A percentile compares a stretch with the other conserved stretches of the same genome.
phyloP scores from a whole-genome alignment of 2,329 filamentous ascomycete species.

The Leptographium procerum region DNA sequence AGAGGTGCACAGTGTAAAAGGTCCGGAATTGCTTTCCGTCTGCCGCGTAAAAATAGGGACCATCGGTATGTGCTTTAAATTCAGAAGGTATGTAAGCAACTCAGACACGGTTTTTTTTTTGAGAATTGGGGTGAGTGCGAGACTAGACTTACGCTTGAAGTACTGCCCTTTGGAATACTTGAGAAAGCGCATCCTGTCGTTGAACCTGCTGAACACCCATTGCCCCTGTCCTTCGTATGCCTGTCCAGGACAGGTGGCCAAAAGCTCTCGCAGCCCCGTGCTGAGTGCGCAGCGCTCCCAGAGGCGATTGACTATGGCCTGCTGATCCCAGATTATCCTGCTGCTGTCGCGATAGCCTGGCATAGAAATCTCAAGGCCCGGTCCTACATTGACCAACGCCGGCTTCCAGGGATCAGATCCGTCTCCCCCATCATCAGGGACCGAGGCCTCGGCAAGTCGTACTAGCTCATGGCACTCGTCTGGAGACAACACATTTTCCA shows the following conservation, averaged over 20 bases:
- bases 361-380: conserved; percentile 45
- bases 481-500: conserved; percentile 52
- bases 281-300: conserved; percentile 44
- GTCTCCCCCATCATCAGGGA: conserved; percentile 21
- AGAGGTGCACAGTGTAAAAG: conserved; percentile 45
- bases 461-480: conserved; percentile 50
- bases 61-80: conserved; percentile 55
- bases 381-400: conserved; percentile 57
- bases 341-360: conserved; percentile 55
- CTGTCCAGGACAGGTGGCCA: conserved; percentile 22
- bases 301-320: conserved; percentile 48
- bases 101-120: background rate
- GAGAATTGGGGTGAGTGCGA: too few species aligned
- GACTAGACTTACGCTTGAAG: conserved; percentile 42
- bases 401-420: conserved; percentile 43
- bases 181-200: conserved; percentile 65
- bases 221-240: conserved; percentile 13
- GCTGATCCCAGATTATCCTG: conserved; percentile 65
- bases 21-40: conserved; percentile 34
- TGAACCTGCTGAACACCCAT: conserved; percentile 43
- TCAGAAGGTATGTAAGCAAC: background rate
- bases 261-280: conserved; percentile 27
- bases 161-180: conserved; percentile 62
- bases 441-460: conserved; percentile 37
- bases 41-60: conserved; percentile 39